Conservation (phyloP, 495 filamentous ascomycete species). For the Penicillium pulvis region DNA sequence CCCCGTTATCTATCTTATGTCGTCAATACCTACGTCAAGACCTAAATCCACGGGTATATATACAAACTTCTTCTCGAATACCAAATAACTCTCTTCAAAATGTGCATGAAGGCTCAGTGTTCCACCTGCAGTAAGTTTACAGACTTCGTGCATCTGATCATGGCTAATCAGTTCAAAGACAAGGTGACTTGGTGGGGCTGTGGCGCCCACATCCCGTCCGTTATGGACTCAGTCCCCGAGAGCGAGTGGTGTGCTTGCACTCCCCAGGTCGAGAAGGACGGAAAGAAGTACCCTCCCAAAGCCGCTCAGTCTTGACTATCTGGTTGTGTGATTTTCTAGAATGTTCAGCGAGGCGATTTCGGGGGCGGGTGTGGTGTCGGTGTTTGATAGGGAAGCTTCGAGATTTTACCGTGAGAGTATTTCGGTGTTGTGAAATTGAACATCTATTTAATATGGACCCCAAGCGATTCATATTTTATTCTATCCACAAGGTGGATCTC, state of each 20-base stretch:
- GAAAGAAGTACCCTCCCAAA: constrained; percentile 65
- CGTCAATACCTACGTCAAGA: too few relatives aligned
- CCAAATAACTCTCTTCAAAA: constrained; percentile 20
- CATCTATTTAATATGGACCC: not conserved
- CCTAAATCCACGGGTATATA: too few relatives aligned
- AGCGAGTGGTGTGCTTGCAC: constrained; percentile 64
- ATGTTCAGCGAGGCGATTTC: not conserved
- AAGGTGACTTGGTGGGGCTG: constrained; percentile 74
- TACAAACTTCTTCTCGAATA: constrained; percentile 4
- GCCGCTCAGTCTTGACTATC: constrained; percentile 48
- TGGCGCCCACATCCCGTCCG: constrained; percentile 65
- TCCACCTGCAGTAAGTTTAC: constrained; percentile 48
- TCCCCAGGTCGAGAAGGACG: constrained; percentile 61
- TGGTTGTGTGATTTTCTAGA: constrained; percentile 24
- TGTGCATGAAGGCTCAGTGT: constrained; percentile 55
- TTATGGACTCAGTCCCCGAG: constrained; percentile 63
- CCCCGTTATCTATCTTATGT: not conserved
- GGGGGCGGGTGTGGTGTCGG: not conserved
- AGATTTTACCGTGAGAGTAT: not conserved
- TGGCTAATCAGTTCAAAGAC: constrained; percentile 42
- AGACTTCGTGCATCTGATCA: not conserved
- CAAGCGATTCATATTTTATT: not conserved
- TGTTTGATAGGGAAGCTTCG: too few relatives aligned
- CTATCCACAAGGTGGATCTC: too few relatives aligned
- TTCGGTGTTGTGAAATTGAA: not conserved